A percentile compares a stretch with the other conserved stretches of the same genome.
phyloP scores from a whole-genome alignment of 169 alveolate species.

The Eimeria necatrix region DNA sequence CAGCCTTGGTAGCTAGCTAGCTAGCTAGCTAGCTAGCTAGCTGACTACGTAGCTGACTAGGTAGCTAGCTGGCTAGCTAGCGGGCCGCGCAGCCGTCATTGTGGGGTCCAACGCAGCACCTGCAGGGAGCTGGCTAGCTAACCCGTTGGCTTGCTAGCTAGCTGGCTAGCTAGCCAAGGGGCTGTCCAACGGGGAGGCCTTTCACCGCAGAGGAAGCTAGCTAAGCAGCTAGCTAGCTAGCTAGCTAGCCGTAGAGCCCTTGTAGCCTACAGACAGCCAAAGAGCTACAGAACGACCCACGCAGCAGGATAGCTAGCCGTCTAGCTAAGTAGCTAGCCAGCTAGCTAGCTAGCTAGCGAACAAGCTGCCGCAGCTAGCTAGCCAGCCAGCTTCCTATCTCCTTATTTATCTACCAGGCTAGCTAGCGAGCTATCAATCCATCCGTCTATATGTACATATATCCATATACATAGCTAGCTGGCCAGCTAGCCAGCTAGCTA shows the following conservation, averaged over 20 bases:
- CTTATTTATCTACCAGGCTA: not conserved
- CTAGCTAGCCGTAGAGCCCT: not conserved
- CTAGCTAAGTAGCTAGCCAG: slow-evolving; percentile 7
- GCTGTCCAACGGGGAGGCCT: no score
- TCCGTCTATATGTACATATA: not conserved
- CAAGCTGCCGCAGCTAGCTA: not conserved
- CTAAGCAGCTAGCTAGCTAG: not conserved
- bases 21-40: not conserved
- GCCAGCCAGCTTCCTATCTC: not conserved
- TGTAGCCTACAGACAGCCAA: no score
- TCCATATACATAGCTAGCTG: not conserved
- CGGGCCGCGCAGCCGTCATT: no score
- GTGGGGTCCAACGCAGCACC: no score
- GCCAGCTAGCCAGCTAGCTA: no score
- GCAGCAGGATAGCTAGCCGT: not conserved
- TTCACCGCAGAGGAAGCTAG: no score
- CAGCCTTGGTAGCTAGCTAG: not conserved
- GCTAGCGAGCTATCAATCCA: not conserved
- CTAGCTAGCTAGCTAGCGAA: slow-evolving; percentile 6
- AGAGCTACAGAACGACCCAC: not conserved
- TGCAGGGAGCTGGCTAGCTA: not conserved
- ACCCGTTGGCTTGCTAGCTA: not conserved
- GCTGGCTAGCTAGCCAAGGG: not conserved
- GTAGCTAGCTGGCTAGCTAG: not conserved
- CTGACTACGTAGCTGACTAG: not conserved